Percentiles rank a stretch among this genome's conserved stretches.
Conservation (phyloP, 495 filamentous ascomycete species). For the Penicillium odoratum region DNA sequence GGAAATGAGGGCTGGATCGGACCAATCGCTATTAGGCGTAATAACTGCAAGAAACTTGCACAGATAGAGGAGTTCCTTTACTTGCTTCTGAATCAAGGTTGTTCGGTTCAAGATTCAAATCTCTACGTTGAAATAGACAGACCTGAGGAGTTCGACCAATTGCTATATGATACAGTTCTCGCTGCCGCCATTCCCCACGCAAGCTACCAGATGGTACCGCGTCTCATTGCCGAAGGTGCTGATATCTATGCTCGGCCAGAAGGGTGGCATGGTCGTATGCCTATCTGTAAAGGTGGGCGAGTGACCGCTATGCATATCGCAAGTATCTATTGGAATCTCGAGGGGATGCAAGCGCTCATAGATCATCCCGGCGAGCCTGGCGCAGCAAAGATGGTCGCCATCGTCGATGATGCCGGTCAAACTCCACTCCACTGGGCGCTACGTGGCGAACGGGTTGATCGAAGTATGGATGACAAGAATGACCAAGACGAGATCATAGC, state of each 20-base stretch:
- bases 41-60: not conserved
- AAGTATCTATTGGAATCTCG: not conserved
- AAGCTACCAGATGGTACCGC: constrained; percentile 2
- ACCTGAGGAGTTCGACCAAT: not conserved
- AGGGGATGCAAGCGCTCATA: constrained; percentile 3
- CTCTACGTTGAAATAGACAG: not conserved
- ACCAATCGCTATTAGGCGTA: not conserved
- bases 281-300: not conserved
- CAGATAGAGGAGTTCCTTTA: not conserved
- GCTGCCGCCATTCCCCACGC: constrained; percentile 1
- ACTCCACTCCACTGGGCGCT: constrained; percentile 4
- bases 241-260: constrained; percentile 1
- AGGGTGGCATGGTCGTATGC: not conserved
- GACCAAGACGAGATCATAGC: not conserved
- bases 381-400: not conserved
- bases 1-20: not conserved
- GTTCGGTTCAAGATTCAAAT: not conserved
- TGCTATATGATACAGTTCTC: not conserved
- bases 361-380: not conserved
- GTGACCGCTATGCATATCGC: constrained; percentile 1
- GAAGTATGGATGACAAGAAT: not conserved
- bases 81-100: not conserved
- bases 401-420: not conserved
- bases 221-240: constrained; percentile 6
- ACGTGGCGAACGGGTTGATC: not conserved